Evolutionary conservation across 306 rosid species (phyloP), one percentile per base, ranked within the genome.

Genomic region (Luffa acutangula): DNA sequence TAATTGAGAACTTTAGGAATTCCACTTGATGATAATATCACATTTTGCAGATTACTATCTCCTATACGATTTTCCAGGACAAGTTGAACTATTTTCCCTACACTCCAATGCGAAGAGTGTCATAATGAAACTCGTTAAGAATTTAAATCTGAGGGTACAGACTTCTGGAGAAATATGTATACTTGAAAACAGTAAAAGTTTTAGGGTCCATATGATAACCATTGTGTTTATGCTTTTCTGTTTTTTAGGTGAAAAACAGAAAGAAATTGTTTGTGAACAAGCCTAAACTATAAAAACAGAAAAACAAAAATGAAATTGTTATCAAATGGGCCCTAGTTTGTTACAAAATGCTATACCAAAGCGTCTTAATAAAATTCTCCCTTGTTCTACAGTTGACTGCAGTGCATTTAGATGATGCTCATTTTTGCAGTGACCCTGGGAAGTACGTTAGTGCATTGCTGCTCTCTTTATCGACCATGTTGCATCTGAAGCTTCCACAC

Each of bases 1-100:
- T 45, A 39, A 37, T 46, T 45, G n/a, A 21, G 56, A 45, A 70
- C 21, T 37, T 17, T 10, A 4, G 43, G 59, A 33, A 58, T 80
- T 43, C 52, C 63, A 39, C 45, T 75, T 81, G 39, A 74, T 82
- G 62, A 76, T 86, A 62, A 12, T 77, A 80, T 76, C 75, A 56
- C 77, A 52, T 79, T 80, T 80, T 87, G 88, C 93, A 95, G 98
- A 92, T 92, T 97, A 89, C 78, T 95, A 95, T 85, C 84, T 95
- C 72, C 98, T 95, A 79, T 95, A 92, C 88, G 98, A 95, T 88
- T 93, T 95, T 82, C 98, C 98, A 14, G 97, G 97, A 54, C 98
- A 95, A 89, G 98, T 92, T 71, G 97, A 95, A 83, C 87, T 95
- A 14, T 95, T 95, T 87, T 89, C 88, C 53, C 93, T 95, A 83